phyloP scores from a whole-genome alignment of 805 yeast genomes.

The Candida tallmaniae region DNA sequence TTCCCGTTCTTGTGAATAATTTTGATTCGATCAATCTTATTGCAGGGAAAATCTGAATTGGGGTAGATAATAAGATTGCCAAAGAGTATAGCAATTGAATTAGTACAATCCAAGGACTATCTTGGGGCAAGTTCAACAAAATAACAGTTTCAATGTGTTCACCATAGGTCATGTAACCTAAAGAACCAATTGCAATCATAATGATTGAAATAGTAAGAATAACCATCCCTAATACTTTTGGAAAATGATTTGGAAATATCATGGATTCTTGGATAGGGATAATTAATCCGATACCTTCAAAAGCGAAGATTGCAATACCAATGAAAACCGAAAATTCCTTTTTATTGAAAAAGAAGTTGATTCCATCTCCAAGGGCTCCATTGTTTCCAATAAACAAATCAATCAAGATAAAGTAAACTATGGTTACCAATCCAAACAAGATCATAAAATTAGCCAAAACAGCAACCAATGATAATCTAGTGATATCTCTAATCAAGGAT shows the following conservation, averaged over 20 bases:
- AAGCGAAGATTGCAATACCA: constrained; percentile 85
- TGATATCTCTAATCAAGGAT: constrained; percentile 69
- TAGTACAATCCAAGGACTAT: constrained; percentile 52
- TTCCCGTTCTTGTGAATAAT: constrained; percentile 55
- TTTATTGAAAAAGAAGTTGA: constrained; percentile 48
- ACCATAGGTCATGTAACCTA: constrained; percentile 73
- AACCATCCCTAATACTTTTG: constrained; percentile 57
- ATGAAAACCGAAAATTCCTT: constrained; percentile 66
- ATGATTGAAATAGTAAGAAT: constrained; percentile 57
- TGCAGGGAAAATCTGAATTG: constrained; percentile 78
- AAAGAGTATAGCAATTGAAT: constrained; percentile 70
- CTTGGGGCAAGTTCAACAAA: constrained; percentile 67
- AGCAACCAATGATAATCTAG: constrained; percentile 69
- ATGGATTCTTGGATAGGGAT: constrained; percentile 81
- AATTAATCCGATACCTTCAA: constrained; percentile 79
- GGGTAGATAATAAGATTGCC: constrained; percentile 74
- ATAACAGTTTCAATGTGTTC: constrained; percentile 60
- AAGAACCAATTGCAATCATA: constrained; percentile 58
- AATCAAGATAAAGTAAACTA: constrained; percentile 48
- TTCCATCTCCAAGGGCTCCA: constrained; percentile 41
- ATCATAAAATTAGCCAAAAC: constrained; percentile 68
- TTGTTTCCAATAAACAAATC: constrained; percentile 46
- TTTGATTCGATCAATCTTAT: constrained; percentile 66
- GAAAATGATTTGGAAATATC: constrained; percentile 71
- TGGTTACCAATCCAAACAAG: constrained; percentile 59